Evolutionary conservation across 75 land plant genomes (phyloP).

Genomic region (Cunninghamia lanceolata): DNA sequence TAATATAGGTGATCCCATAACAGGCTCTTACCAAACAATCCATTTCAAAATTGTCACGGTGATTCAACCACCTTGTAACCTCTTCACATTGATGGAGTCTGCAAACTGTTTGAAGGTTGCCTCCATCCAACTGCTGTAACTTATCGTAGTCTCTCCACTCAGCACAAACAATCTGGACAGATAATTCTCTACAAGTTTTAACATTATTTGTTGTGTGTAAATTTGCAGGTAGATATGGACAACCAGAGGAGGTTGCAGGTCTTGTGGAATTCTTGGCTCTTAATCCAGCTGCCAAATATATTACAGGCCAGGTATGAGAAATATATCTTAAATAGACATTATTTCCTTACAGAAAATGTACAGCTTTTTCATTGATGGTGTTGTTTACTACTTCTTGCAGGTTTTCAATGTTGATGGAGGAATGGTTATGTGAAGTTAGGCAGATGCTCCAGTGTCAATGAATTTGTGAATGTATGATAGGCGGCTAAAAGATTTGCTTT

Average conservation of each 20-base stretch:
- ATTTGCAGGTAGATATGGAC: constrained; percentile 86
- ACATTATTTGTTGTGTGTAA: constrained; percentile 5
- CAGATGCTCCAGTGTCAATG: not conserved
- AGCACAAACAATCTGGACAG: not conserved
- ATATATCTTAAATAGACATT: not conserved
- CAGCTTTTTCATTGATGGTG: not conserved
- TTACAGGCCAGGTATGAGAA: constrained; percentile 88
- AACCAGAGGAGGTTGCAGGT: constrained; percentile 96
- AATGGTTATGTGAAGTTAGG: constrained; percentile 56
- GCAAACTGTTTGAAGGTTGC: not conserved
- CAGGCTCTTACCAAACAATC: not conserved
- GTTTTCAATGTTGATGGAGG: constrained; percentile 72
- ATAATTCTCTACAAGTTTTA: not conserved
- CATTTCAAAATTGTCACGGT: not conserved
- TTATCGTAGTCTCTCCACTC: not conserved
- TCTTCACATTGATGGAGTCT: not conserved
- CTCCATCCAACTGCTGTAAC: not conserved
- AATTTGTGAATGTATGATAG: not conserved
- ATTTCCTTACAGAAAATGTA: not conserved
- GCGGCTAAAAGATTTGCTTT: not conserved
- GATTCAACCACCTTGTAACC: not conserved
- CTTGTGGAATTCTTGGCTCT: constrained; percentile 88
- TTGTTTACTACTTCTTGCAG: constrained; percentile 20
- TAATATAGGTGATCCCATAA: not conserved
- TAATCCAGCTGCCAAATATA: constrained; percentile 87